Evolutionary conservation across 2,329 filamentous ascomycete genomes (phyloP).

Genomic region (Rhinocladiella similis): DNA sequence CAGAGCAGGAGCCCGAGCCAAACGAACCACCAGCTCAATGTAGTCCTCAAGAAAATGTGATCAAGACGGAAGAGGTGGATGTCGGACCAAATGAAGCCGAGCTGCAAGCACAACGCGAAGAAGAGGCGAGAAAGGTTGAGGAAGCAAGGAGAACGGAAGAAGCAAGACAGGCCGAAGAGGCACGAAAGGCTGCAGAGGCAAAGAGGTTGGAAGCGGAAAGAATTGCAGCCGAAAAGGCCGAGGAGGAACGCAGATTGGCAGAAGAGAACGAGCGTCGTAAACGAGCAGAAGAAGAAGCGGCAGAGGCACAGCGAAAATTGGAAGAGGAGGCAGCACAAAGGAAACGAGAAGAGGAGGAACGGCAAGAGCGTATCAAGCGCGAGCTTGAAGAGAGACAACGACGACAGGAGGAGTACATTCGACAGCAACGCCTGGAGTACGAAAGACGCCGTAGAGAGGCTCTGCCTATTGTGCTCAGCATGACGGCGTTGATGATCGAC

Average conservation of each 20-base stretch:
- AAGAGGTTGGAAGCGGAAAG: slow-evolving; percentile 24
- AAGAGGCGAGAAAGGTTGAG: slow-evolving; percentile 11
- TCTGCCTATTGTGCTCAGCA: slow-evolving; percentile 46
- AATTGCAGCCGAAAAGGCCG: slow-evolving; percentile 31
- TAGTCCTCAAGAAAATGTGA: slow-evolving; percentile 24
- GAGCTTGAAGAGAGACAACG: slow-evolving; percentile 43
- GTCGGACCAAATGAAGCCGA: slow-evolving; percentile 20
- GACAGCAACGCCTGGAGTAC: slow-evolving; percentile 44
- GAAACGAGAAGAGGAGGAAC: slow-evolving; percentile 49
- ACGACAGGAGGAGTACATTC: slow-evolving; percentile 42
- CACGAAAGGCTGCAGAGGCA: slow-evolving; percentile 22
- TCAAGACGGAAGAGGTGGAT: slow-evolving; percentile 27
- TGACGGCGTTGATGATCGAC: slow-evolving; percentile 46
- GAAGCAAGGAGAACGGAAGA: slow-evolving; percentile 13
- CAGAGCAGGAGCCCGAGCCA: neutral
- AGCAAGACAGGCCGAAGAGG: slow-evolving; percentile 13
- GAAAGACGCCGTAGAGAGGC: slow-evolving; percentile 48
- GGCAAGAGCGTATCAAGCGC: slow-evolving; percentile 36
- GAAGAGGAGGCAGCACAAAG: slow-evolving; percentile 36
- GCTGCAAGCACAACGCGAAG: slow-evolving; percentile 19
- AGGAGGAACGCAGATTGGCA: slow-evolving; percentile 36
- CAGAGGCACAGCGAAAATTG: neutral
- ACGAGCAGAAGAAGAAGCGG: too few species aligned
- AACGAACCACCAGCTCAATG: slow-evolving; percentile 23
- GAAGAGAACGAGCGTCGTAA: too few species aligned